Evolutionary conservation across 2,329 filamentous ascomycete genomes (phyloP), one percentile per base, ranked within the genome.

Genomic region (Sporothrix inflata): DNA sequence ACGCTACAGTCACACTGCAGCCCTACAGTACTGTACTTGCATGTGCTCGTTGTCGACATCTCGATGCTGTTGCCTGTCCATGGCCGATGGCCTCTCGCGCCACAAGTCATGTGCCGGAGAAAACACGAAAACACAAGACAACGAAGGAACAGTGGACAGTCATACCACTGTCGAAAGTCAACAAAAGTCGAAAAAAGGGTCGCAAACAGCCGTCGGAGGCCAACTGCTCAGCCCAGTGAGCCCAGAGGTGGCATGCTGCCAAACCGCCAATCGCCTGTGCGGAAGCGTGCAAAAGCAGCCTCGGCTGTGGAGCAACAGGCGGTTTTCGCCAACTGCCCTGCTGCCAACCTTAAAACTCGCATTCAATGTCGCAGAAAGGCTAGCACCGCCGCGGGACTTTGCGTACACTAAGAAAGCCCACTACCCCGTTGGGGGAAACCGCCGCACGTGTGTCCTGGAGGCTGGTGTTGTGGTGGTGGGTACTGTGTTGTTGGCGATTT

Each of bases 251-350:
- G 6, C 60, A 16, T 65, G 60, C 21, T 42, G 27, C 30, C 19
- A 61, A 40, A 53, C 34, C 1, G 34, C 42, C 45, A 16, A 24
- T 24, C 30, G 16, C 19, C 24, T n/a, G 14, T 67, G 47, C 19
- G 19, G 19, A 51, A 51, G 8, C 21, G 12, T 27, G 34, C 7
- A 38, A 63, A 51, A 30, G 34, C 55, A 42, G 69, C 69, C 69
- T 71, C 45, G 57, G 69, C 57, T 24, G 69, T 42, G 69, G 53
- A 70, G 69, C 19, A 60, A 4, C 38, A 21, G 27, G 42, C 34
- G 19, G 38, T 70, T 51, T 47, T 49, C 8, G 24, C 9, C 42
- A 7, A 55, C 16, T 24, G n/a, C 12, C 5, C 14, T 9, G 9
- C 38, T 45, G 5, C 38, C 40, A 49, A 34, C 24, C 16, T 66